phyloP scores from a whole-genome alignment of 345 rosid genomes.

The Rhodomyrtus tomentosa region DNA sequence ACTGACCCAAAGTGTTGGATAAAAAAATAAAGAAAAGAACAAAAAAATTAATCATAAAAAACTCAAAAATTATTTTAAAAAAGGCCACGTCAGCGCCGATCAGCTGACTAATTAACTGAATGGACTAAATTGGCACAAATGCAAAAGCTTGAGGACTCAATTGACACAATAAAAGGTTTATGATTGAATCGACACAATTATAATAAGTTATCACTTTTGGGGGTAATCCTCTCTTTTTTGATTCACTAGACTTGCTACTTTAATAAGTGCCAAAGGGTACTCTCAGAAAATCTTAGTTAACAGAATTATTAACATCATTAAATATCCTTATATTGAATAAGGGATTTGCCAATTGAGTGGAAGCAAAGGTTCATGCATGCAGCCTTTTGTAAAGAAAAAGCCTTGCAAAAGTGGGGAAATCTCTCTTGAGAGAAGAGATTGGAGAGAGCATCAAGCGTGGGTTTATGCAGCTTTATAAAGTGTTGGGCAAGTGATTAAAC shows the following conservation, averaged over 20 bases:
- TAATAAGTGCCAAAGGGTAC: not conserved
- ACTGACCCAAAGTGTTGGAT: no score
- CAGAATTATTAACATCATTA: not conserved
- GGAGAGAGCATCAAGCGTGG: not conserved
- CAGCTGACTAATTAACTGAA: no score
- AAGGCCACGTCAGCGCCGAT: no score
- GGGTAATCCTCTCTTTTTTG: no score
- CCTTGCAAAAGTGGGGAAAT: not conserved
- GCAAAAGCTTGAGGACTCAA: no score
- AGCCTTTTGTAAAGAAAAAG: not conserved
- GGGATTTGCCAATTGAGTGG: not conserved
- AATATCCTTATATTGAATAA: not conserved
- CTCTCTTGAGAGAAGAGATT: not conserved
- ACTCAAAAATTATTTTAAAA: no score
- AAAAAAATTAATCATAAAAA: no score
- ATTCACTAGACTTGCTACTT: not conserved
- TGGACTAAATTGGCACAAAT: no score
- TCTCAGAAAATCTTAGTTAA: not conserved
- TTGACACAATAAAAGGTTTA: no score
- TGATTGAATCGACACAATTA: no score
- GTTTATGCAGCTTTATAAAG: not conserved
- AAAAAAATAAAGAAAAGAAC: no score
- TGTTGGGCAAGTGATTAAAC: not conserved
- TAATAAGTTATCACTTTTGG: no score
- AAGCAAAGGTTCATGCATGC: not conserved